Evolutionary conservation across 1,139 yeast genomes (phyloP), one percentile per base, ranked within the genome.

Genomic region (Pichia sp.): DNA sequence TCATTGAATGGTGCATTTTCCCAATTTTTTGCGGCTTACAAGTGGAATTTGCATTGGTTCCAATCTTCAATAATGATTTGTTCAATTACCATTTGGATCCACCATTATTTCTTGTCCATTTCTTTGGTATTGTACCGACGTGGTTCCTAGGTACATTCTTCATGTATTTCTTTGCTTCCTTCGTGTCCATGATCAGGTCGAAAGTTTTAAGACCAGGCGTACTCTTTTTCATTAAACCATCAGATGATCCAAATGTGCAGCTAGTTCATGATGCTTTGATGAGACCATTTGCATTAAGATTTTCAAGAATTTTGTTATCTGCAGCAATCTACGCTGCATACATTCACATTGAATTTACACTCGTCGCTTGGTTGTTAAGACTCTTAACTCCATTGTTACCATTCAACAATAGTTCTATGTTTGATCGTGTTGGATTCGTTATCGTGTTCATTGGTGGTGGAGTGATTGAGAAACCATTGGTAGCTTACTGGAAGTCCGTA

Each of bases 171-270:
- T 78, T 91, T 61, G 95, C 97, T 1, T 63, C 82, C 34, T 91
- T 77, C 59, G 88, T 91, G 26, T 85, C 94, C 6, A 80, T 87
- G 86, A 70, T 81, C 24, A 69, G 98, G 45, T 64, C 71, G 29
- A 62, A 66, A 38, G 77, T 87, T 29, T 69, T 91, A 47, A 73
- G 99, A 38, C 80, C 85, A 0, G 99, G 98, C 6, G 95, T 86
- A 3, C 64, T 91, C 30, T 91, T 77, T 58, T 91, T 93, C 60
- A 84, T 93, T 39, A 70, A 96, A 46, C 87, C 94, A 22, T 96
- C 96, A 3, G 96, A 88, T 49, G 96, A 91, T 54, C 96, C 95
- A 22, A 82, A 86, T 49, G 79, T 87, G 29, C 75, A 91, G 45
- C 73, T 93, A n/a, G 72, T 91, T 31, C 91, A 86, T 47, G 96